Evolutionary conservation across 1,284 basidiomycete genomes (phyloP), one percentile per base, ranked within the genome.

Genomic region (Sporisorium exsertum): DNA sequence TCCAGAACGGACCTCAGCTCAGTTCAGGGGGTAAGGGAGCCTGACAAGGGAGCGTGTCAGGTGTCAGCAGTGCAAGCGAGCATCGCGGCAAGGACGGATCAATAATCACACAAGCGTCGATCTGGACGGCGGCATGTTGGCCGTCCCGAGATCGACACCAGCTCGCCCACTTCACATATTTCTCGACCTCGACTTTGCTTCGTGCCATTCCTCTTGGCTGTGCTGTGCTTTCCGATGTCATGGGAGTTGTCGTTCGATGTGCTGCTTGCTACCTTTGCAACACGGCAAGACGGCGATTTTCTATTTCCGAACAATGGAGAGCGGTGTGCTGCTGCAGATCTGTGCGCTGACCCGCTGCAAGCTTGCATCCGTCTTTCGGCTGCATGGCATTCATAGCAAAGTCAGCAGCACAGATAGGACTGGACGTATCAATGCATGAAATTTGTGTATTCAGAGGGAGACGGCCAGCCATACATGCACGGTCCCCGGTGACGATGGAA

Each of bases 121-220:
- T 59, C 58, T 18, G 26, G 15, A 59, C 27, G 58, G 57, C 57
- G 57, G 58, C 49, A 59, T 59, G 49, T 57, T 43, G 43, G 15
- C 26, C 26, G 10, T n/a, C 37, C 37, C 18, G 18, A 40, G 37
- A 40, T 40, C 37, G 18, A 40, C 37, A 40, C 4, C 37, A 40
- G 37, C 37, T 40, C 7, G 3, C 18, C 18, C 5, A 5, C 15
- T 40, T 12, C 8, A 35, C 8, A 7, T 8, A 12, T 3, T 40
- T 6, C 16, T 40, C 37, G 45, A 27, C 45, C 12, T 46, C 24
- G 22, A 45, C n/a, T 45, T 35, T 35, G 35, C 35, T 5, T 35
- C 35, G 35, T 22, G 43, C 24, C 43, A 22, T 22, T 5, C 43
- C 20, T 12, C 43, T 22, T 7, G 13, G 22, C 22, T 24, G n/a